Conservation (phyloP, 305 asterid genomes). For the Fraxinus velutina region DNA sequence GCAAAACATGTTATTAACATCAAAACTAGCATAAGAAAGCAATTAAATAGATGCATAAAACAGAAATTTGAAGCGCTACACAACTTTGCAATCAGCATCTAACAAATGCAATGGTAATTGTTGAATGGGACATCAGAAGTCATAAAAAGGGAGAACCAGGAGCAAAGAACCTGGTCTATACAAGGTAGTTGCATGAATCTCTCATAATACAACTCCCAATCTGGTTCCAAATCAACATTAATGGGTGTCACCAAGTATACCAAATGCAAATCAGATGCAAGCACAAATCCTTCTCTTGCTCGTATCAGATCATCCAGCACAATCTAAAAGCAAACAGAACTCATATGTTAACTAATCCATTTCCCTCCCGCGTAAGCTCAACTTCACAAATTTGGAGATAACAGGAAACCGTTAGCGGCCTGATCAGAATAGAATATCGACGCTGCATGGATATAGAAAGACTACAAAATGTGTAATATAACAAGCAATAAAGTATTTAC, state of each 20-base stretch:
- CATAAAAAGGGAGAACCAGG: slow-evolving; percentile 7
- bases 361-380: background rate
- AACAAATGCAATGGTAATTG: slow-evolving; percentile 14
- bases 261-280: slow-evolving; percentile 97
- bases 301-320: slow-evolving; percentile 94
- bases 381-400: slow-evolving; percentile 22
- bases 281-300: slow-evolving; percentile 98
- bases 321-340: slow-evolving; percentile 49
- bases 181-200: slow-evolving; percentile 88
- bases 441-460: slow-evolving; percentile 17
- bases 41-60: slow-evolving; percentile 8
- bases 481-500: slow-evolving; percentile 42
- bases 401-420: background rate
- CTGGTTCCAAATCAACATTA: slow-evolving; percentile 95
- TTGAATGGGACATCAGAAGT: slow-evolving; percentile 5
- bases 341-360: slow-evolving; percentile 16
- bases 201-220: slow-evolving; percentile 93
- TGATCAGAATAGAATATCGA: slow-evolving; percentile 16
- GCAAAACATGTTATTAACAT: background rate
- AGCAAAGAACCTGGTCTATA: slow-evolving; percentile 71
- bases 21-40: background rate
- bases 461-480: slow-evolving; percentile 5
- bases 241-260: slow-evolving; percentile 96
- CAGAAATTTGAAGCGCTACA: slow-evolving; percentile 4
- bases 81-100: slow-evolving; percentile 10